Percentiles rank a stretch among this genome's conserved stretches.
Conservation (phyloP, 768 basidiomycete species). For the Lactarius indigo region DNA sequence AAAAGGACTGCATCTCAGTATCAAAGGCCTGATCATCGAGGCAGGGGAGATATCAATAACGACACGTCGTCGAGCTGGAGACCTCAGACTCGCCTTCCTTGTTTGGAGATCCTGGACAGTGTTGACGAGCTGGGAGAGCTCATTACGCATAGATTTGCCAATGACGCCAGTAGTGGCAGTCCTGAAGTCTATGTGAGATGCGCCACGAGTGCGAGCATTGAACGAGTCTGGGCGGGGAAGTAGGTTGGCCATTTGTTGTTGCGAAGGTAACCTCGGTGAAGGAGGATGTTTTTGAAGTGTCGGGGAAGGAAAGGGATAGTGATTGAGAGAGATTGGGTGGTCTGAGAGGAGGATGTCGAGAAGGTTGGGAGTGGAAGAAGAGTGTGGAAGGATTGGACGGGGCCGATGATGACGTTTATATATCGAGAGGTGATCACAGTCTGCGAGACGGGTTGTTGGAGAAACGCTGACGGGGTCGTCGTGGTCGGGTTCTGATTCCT, state of each 20-base stretch:
- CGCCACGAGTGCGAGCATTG: conserved; percentile 70
- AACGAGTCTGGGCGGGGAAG: conserved; percentile 65
- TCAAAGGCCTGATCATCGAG: conserved; percentile 65
- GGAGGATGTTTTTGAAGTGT: background rate
- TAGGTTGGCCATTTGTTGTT: conserved; percentile 37
- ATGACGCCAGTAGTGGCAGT: conserved; percentile 74
- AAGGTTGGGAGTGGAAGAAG: conserved; percentile 24
- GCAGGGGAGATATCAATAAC: conserved; percentile 7
- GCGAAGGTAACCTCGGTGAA: background rate
- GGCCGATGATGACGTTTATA: conserved; percentile 28
- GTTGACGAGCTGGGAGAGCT: conserved; percentile 89
- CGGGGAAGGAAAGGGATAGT: conserved; percentile 31
- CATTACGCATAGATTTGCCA: conserved; percentile 96
- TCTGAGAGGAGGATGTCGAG: conserved; percentile 23
- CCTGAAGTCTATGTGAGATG: conserved; percentile 91
- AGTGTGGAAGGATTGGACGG: conserved; percentile 12
- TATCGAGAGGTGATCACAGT: conserved; percentile 17
- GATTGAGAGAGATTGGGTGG: conserved; percentile 22
- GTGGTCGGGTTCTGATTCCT: conserved; percentile 17
- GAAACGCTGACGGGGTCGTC: conserved; percentile 5
- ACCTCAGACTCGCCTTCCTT: conserved; percentile 60
- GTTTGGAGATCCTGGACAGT: conserved; percentile 75
- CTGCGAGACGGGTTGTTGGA: conserved; percentile 7
- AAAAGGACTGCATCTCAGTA: conserved; percentile 95
- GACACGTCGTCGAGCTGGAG: conserved; percentile 12